Evolutionary conservation across 1,139 yeast species (phyloP).

Genomic region (Yamadazyma songkhlaensis): DNA sequence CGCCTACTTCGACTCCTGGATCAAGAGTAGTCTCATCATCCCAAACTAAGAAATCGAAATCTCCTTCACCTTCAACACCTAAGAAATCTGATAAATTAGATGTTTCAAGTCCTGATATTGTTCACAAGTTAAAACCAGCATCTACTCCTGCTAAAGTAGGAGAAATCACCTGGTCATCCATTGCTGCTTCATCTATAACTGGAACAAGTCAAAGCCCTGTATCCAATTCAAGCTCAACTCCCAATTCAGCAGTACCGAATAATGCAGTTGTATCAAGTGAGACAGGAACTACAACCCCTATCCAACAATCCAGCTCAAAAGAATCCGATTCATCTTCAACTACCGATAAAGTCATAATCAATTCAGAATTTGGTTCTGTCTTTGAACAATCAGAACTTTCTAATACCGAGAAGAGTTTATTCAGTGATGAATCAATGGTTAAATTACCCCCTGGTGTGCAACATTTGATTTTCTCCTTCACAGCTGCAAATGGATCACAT

Average conservation of each 20-base stretch:
- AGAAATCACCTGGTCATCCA: slow-evolving; percentile 68
- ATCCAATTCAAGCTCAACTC: background rate
- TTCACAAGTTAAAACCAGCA: slow-evolving; percentile 62
- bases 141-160: slow-evolving; percentile 65
- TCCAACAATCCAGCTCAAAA: no score
- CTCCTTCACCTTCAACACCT: slow-evolving; percentile 15
- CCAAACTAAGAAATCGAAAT: slow-evolving; percentile 9
- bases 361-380: slow-evolving; percentile 1
- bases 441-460: slow-evolving; percentile 72
- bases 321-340: no score
- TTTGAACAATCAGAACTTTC: background rate
- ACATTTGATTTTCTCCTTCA: slow-evolving; percentile 54
- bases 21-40: background rate
- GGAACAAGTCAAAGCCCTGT: background rate
- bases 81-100: slow-evolving; percentile 19
- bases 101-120: slow-evolving; percentile 29
- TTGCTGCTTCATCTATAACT: slow-evolving; percentile 42
- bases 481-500: slow-evolving; percentile 27
- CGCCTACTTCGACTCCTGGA: background rate
- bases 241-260: slow-evolving; percentile 22
- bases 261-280: no score
- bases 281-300: no score
- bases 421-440: slow-evolving; percentile 41
- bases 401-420: slow-evolving; percentile 28
- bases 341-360: no score